Evolutionary conservation across 371 early-diverging fungal species (phyloP), one percentile per base, ranked within the genome.

Genomic region (Haplosporangium sp.): DNA sequence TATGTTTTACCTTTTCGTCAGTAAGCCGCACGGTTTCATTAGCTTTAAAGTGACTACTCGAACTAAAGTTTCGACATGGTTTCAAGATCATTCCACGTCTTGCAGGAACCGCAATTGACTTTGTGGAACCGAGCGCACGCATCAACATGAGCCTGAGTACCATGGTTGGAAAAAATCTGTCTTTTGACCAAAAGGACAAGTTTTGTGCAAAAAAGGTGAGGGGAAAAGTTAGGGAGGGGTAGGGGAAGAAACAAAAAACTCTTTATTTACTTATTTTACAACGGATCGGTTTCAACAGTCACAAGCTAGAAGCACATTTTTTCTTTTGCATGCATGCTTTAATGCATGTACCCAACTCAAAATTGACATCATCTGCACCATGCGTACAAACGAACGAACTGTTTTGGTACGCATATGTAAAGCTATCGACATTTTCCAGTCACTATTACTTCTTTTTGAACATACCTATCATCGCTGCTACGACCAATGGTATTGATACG

Each of bases 301-400:
- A 37, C 59, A 15, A 3, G 2, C 40, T 39, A 9, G n/a, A 4
- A 39, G 13, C 15, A 19, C 59, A 0, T 27, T 27, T 27, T 27
- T 27, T 27, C 1, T 27, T 27, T 27, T 27, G 27, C 27, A 27
- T 27, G 27, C 27, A 27, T 27, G 27, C 27, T 27, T 27, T 27
- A 27, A 39, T 59, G 39, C 2, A 50, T n/a, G n/a, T 45, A 45
- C 45, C 45, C 10, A 45, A 45, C 45, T 45, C 27, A 42, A n/a
- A 4, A 17, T 59, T 40, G 40, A 3, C 59, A 59, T 61, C 61
- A 39, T 61, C 61, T 39, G 3, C 20, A 63, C 59, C 65, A 88
- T 88, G 88, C 85, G 84, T 37, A 63, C 75, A 20, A 88, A 88
- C 79, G 86, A 88, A 64, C 71, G 79, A 35, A 76, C 81, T 8